Evolutionary conservation across 73 alveolate species (phyloP).

Genomic region (Symbiodinium pilosum): DNA sequence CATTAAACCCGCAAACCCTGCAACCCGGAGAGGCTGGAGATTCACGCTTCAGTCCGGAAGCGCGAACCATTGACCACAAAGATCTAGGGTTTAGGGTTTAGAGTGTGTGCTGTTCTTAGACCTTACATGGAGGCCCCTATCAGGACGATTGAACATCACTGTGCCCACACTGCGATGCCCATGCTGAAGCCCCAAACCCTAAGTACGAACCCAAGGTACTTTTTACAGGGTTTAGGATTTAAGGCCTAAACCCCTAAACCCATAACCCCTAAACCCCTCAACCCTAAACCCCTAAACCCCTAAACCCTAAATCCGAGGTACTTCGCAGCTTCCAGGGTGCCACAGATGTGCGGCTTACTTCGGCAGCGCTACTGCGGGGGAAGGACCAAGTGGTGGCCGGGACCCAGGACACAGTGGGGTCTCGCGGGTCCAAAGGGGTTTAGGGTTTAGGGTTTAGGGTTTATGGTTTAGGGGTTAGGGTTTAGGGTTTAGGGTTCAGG

Average conservation of each 20-base stretch:
- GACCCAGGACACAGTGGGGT: neutral
- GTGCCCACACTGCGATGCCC: too few species aligned
- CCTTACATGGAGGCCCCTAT: too few species aligned
- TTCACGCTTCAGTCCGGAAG: too few species aligned
- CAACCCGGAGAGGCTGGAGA: too few species aligned
- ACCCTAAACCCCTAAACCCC: neutral
- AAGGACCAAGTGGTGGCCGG: conserved; percentile 35
- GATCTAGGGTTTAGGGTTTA: too few species aligned
- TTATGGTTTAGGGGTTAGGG: too few species aligned
- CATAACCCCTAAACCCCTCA: neutral
- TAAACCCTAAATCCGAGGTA: neutral
- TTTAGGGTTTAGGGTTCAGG: neutral
- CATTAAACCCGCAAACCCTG: too few species aligned
- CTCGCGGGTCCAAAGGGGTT: neutral
- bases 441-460: neutral
- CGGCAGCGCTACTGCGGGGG: conserved; percentile 28
- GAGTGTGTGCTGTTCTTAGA: too few species aligned
- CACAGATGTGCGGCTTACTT: conserved; percentile 54
- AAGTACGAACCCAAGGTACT: neutral
- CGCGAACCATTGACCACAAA: too few species aligned
- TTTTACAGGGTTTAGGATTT: neutral
- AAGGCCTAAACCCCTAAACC: too few species aligned
- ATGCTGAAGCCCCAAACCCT: neutral
- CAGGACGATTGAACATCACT: too few species aligned
- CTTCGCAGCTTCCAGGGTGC: conserved; percentile 76